Conservation (phyloP, 108 stramenopile genomes). For the Nannochloropsis oceanica region DNA sequence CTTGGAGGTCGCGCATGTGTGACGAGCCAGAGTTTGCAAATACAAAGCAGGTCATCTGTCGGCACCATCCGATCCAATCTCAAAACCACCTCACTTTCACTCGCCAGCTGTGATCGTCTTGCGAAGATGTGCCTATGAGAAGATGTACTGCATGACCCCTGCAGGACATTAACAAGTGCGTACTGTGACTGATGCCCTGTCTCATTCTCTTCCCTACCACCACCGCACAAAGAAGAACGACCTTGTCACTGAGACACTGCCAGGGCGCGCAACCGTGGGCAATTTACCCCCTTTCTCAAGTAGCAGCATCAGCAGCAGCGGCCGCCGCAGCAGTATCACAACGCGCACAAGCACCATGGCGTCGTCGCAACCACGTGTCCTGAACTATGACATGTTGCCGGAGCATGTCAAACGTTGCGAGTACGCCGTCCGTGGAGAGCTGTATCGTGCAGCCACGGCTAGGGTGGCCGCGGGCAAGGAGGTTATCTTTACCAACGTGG, state of each 20-base stretch:
- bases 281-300: not conserved
- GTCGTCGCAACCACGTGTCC: not conserved
- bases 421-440: slow-evolving; percentile 33
- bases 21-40: too few relatives aligned
- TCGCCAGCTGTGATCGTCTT: too few relatives aligned
- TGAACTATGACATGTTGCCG: slow-evolving; percentile 20
- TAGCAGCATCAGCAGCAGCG: too few relatives aligned
- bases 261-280: not conserved
- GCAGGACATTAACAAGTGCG: too few relatives aligned
- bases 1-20: too few relatives aligned
- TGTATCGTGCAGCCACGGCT: slow-evolving; percentile 28
- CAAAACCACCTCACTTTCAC: too few relatives aligned
- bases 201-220: too few relatives aligned
- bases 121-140: too few relatives aligned
- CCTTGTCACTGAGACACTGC: not conserved
- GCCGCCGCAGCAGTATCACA: not conserved
- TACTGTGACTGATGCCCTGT: too few relatives aligned
- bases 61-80: too few relatives aligned
- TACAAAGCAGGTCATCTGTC: too few relatives aligned
- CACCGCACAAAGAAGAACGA: not conserved
- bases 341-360: not conserved
- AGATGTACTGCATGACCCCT: too few relatives aligned
- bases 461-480: slow-evolving; percentile 36
- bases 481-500: slow-evolving; percentile 89
- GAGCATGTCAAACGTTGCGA: slow-evolving; percentile 16